phyloP scores from a whole-genome alignment of 352 stramenopile genomes.

The Pythium phragmiticola region DNA sequence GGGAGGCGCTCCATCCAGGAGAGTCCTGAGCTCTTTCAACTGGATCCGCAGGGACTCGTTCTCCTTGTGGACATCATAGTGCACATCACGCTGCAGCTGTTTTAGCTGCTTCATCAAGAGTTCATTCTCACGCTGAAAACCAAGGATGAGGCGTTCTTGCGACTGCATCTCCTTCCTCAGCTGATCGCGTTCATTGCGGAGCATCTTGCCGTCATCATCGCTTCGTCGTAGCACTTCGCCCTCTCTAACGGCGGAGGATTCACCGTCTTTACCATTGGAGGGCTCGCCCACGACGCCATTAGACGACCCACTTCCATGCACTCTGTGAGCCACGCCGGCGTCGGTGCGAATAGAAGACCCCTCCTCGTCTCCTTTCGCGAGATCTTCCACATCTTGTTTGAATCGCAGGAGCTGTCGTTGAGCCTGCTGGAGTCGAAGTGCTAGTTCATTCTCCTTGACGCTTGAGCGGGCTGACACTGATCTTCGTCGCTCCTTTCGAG shows the following conservation, averaged over 20 bases:
- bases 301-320: background rate
- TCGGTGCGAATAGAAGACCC: background rate
- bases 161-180: conserved; percentile 30
- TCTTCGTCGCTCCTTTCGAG: conserved; percentile 34
- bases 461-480: conserved; percentile 31
- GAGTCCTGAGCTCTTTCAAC: conserved; percentile 40
- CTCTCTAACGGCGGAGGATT: background rate
- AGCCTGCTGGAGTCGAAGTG: conserved; percentile 66
- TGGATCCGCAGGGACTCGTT: conserved; percentile 64
- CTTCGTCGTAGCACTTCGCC: background rate
- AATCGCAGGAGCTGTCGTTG: conserved; percentile 70
- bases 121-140: conserved; percentile 83
- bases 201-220: background rate
- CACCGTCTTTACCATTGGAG: background rate
- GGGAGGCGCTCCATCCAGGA: conserved; percentile 19
- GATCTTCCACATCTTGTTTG: conserved; percentile 56
- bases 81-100: conserved; percentile 49
- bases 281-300: background rate
- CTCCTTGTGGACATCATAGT: conserved; percentile 74
- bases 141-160: conserved; percentile 75
- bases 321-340: background rate
- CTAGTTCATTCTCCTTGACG: conserved; percentile 57
- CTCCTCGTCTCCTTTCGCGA: conserved; percentile 16
- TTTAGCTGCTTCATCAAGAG: conserved; percentile 80
- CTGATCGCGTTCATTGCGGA: conserved; percentile 4